Base-by-base conservation (phyloP, 208 protist genomes). In the Strigomonas galati region DNA sequence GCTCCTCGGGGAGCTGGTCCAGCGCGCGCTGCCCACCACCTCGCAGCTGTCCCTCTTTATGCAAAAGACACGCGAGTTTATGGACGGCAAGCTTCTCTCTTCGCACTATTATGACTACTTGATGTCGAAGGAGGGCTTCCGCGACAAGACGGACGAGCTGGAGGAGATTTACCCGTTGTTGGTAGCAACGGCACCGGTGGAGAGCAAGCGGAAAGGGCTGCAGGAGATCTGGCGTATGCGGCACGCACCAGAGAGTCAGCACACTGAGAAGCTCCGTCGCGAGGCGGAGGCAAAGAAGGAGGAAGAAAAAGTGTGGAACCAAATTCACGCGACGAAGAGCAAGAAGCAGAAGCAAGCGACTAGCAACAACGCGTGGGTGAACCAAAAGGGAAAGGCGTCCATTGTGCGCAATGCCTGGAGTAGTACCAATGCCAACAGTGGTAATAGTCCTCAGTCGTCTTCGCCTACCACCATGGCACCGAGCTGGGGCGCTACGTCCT, bases 181-280 rank as follows among this genome's bases (percentile, higher is more conserved):
- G 7, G 76, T 93, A 17, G 82, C 85, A 14, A 88, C 87, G 30
- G 63, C 89, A 9, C 87, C 85, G 1, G 43, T 74, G 0, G 66
- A 55, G 37, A 62, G 79, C 12, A 84, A 84, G 61, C 63, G 78
- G 26, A 48, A 63, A 31, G 87, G 84, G 27, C 69, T 96, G 48
- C 71, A 79, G 59, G 76, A 91, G 65, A 64, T 93, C 54, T 77
- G 78, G 64, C 85, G 87, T 69, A 93, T 96, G 81, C 74, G 65
- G 51, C 85, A 78, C 64, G 72, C 85, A 0, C 87, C 87, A 0
- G 90, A 96, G 74, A 73, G 60, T 46, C 84, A 84, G 74, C 81
- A 76, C 40, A 48, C 71, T 21, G 54, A 69, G 61, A 59, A 59
- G 56, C 48, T 78, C 57, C 52, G 56, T 5, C 76, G 76, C 23